Percentiles rank a stretch among this genome's conserved stretches.
These are phyloP conservation scores for Aureobasidium sp. DNA, from an alignment of 2,329 filamentous ascomycete genomes.

Conservation along the genomic window DNA sequence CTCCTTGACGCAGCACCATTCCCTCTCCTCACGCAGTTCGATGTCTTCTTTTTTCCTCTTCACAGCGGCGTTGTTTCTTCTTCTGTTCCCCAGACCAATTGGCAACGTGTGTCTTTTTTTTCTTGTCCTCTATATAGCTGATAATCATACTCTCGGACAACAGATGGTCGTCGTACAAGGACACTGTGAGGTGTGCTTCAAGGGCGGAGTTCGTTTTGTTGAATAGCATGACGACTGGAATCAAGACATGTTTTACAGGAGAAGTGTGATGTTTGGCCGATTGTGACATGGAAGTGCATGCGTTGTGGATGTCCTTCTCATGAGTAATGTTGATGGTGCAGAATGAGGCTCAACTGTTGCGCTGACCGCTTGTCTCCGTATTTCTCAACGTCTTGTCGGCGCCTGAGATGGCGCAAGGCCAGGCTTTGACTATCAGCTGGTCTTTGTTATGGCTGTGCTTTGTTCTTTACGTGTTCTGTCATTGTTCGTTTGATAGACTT, in stretches of 20 bases:
- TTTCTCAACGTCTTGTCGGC: not conserved
- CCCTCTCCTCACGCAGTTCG: constrained; percentile 1
- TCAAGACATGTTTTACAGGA: not conserved
- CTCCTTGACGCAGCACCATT: constrained; percentile 14
- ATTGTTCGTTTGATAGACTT: not conserved
- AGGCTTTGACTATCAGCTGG: not conserved
- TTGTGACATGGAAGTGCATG: not conserved
- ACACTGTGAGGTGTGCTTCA: not conserved
- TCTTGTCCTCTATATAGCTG: constrained; percentile 6
- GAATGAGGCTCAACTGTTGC: not conserved
- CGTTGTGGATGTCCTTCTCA: not conserved
- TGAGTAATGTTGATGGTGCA: not conserved
- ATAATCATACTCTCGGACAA: constrained; percentile 10
- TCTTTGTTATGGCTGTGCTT: not conserved
- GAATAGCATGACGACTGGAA: not conserved
- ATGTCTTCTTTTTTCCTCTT: not conserved
- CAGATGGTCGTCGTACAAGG: not conserved
- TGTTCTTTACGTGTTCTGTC: not conserved
- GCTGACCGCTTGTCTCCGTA: not conserved
- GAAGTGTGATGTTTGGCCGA: not conserved
- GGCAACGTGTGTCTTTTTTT: not conserved
- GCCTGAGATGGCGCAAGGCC: not conserved
- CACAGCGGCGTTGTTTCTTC: constrained; percentile 1
- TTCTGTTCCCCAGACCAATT: not conserved
- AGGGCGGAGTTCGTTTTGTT: not conserved